Evolutionary conservation across 169 alveolate genomes (phyloP).

Genomic region (Cryptosporidium muris): DNA sequence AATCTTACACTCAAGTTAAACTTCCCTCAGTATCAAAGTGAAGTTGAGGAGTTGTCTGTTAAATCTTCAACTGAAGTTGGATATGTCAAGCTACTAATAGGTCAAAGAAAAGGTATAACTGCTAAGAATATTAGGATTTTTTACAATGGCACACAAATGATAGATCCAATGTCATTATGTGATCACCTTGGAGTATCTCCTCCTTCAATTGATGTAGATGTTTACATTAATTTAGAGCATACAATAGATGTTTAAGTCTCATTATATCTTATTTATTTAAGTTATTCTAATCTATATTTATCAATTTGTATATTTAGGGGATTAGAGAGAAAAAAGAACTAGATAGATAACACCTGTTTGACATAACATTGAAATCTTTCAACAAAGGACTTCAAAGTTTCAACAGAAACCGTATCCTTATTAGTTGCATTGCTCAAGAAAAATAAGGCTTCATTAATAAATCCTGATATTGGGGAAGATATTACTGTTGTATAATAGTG

Average conservation of each 20-base stretch:
- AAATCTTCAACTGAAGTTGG: constrained; percentile 77
- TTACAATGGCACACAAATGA: constrained; percentile 62
- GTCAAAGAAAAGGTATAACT: constrained; percentile 62
- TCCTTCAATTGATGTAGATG: constrained; percentile 72
- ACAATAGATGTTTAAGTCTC: neutral
- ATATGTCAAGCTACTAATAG: constrained; percentile 74
- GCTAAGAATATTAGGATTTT: constrained; percentile 71
- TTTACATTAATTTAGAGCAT: constrained; percentile 13
- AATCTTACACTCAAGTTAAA: constrained; percentile 43
- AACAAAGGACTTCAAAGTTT: constrained; percentile 27
- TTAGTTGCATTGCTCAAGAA: constrained; percentile 17
- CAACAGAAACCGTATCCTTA: constrained; percentile 10
- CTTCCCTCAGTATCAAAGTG: constrained; percentile 17
- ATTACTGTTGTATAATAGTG: constrained; percentile 33
- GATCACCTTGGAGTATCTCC: constrained; percentile 75
- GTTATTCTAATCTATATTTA: no score
- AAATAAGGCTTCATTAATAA: constrained; percentile 23
- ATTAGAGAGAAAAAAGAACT: neutral
- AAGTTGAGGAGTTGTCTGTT: constrained; percentile 58
- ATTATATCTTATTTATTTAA: no score
- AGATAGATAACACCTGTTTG: constrained; percentile 54
- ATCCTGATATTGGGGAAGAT: constrained; percentile 25
- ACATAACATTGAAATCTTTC: constrained; percentile 47
- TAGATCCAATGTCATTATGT: constrained; percentile 77
- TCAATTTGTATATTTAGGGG: neutral